These are phyloP conservation scores for Rhodotorula sp. DNA, from an alignment of 1,284 basidiomycete genomes.

Conservation along the genomic window DNA sequence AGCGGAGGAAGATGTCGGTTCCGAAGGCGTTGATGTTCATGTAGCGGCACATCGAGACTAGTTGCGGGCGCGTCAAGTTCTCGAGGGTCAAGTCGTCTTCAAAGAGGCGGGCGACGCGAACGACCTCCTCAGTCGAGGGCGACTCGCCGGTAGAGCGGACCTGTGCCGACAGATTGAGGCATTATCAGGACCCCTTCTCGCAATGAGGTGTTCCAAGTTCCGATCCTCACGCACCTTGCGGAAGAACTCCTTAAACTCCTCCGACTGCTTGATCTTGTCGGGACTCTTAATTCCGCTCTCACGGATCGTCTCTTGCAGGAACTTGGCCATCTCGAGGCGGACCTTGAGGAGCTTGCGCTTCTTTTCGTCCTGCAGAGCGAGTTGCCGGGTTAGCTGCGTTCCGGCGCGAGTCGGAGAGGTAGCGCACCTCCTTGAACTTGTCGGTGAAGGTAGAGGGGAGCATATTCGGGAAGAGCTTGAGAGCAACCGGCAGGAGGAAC, in stretches of 20 bases:
- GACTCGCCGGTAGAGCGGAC: conserved; percentile 93
- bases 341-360: conserved; percentile 92
- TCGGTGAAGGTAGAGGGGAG: conserved; percentile 97
- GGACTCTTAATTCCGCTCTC: conserved; percentile 85
- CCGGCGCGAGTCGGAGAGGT: conserved; percentile 39
- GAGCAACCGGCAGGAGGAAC: conserved; percentile 88
- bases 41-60: conserved; percentile 87
- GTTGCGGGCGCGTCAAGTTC: conserved; percentile 93
- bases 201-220: too few relatives aligned
- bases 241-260: conserved; percentile 99
- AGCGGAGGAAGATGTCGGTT: conserved; percentile 96
- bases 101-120: conserved; percentile 94
- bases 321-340: conserved; percentile 97
- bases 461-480: conserved; percentile 99
- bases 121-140: conserved; percentile 81
- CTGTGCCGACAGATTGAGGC: conserved; percentile 48
- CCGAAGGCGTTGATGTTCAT: conserved; percentile 90
- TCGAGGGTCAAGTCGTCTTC: conserved; percentile 97
- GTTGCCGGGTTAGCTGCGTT: not conserved
- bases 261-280: conserved; percentile 81
- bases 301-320: conserved; percentile 93
- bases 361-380: conserved; percentile 77
- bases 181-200: not conserved
- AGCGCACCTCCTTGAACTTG: conserved; percentile 68
- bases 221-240: conserved; percentile 64